phyloP scores from a whole-genome alignment of 768 basidiomycete genomes.

The Lyophyllum atratum region DNA sequence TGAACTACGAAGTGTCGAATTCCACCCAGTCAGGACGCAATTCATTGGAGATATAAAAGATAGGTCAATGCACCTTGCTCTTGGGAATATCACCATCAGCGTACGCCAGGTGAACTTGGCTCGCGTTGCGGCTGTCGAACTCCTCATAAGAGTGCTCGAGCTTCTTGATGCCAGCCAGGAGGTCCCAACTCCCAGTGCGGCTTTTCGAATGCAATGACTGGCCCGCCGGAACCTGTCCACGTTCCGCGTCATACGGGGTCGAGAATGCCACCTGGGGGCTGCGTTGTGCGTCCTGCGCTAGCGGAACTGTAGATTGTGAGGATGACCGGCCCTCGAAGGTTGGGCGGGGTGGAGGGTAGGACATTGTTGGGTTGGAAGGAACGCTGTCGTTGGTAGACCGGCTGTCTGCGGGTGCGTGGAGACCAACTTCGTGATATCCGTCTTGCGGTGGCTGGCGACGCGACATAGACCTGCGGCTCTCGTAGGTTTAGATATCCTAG shows the following conservation, averaged over 20 bases:
- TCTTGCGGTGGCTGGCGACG: conserved; percentile 9
- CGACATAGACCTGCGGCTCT: neutral
- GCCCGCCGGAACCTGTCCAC: conserved; percentile 14
- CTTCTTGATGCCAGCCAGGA: conserved; percentile 49
- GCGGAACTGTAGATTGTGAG: conserved; percentile 16
- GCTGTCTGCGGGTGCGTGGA: neutral
- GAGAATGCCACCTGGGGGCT: neutral
- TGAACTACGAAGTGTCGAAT: conserved; percentile 39
- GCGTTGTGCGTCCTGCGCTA: conserved; percentile 3
- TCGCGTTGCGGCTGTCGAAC: conserved; percentile 57
- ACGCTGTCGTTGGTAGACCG: neutral
- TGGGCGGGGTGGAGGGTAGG: conserved; percentile 20
- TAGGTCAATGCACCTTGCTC: conserved; percentile 43
- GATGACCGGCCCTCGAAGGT: neutral
- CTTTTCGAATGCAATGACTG: conserved; percentile 15
- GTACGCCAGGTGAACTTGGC: conserved; percentile 50
- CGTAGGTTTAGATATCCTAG: neutral
- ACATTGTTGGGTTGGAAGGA: conserved; percentile 6
- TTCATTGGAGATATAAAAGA: neutral
- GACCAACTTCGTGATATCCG: conserved; percentile 7
- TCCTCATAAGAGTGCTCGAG: conserved; percentile 58
- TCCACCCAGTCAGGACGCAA: conserved; percentile 1
- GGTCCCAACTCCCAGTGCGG: conserved; percentile 49
- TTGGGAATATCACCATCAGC: conserved; percentile 66
- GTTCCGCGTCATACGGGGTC: conserved; percentile 25